Percentiles rank a stretch among this genome's conserved stretches.
Evolutionary conservation across 2,329 filamentous ascomycete species (phyloP).

Genomic region (Fusarium decemcellulare): DNA sequence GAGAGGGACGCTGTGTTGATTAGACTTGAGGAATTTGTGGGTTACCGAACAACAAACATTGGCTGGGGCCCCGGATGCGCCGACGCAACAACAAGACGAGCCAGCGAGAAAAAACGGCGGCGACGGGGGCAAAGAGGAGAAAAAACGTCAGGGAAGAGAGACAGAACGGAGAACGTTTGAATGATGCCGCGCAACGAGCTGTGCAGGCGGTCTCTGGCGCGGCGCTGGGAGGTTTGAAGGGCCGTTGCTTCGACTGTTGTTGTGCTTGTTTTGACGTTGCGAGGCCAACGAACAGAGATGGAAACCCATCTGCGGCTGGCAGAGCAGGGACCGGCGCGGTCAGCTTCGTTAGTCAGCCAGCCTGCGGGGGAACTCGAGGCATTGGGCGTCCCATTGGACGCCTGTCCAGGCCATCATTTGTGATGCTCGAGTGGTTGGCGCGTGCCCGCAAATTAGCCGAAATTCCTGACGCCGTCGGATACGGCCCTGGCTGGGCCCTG

Average conservation of each 20-base stretch:
- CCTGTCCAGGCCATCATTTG: constrained; percentile 15
- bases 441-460: constrained; percentile 43
- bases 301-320: constrained; percentile 43
- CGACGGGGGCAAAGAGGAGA: constrained; percentile 34
- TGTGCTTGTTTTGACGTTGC: constrained; percentile 61
- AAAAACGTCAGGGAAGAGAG: constrained; percentile 17
- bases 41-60: constrained; percentile 58
- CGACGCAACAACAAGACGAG: constrained; percentile 45
- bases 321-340: constrained; percentile 12
- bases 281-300: constrained; percentile 58
- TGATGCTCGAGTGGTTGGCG: constrained; percentile 14
- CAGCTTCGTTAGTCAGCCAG: constrained; percentile 44
- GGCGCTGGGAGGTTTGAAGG: constrained; percentile 47
- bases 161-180: constrained; percentile 20
- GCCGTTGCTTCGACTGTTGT: constrained; percentile 52
- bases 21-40: constrained; percentile 48
- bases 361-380: constrained; percentile 22
- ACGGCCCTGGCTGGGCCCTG: constrained; percentile 16
- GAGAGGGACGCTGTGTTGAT: constrained; percentile 49
- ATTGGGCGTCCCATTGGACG: constrained; percentile 31
- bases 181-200: constrained; percentile 31
- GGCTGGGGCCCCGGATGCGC: constrained; percentile 49
- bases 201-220: constrained; percentile 42
- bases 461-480: constrained; percentile 37
- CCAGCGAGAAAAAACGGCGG: constrained; percentile 26